A percentile compares a stretch with the other conserved stretches of the same genome.
phyloP scores from a whole-genome alignment of 2,329 filamentous ascomycete genomes.

The Clarireedia monteithiana region DNA sequence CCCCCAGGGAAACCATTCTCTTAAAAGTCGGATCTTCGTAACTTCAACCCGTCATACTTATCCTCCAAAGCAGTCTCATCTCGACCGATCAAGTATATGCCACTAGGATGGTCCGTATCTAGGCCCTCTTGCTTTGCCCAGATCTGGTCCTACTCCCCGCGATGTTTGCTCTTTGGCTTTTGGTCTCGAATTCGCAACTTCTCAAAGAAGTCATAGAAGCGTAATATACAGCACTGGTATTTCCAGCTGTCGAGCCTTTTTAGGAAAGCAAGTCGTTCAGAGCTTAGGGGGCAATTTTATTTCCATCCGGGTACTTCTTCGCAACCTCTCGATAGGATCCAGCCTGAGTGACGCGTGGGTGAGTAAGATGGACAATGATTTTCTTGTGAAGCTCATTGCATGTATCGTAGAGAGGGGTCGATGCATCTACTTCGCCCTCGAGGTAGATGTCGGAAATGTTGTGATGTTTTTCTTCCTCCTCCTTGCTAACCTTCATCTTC shows the following conservation, averaged over 20 bases:
- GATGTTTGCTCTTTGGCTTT: conserved; percentile 43
- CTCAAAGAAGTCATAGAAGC: conserved; percentile 52
- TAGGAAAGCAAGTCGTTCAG: conserved; percentile 43
- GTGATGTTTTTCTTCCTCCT: conserved; percentile 22
- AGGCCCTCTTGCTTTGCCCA: neutral
- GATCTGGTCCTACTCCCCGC: conserved; percentile 42
- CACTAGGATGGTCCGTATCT: neutral
- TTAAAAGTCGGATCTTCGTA: neutral
- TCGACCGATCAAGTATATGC: neutral
- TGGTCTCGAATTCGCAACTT: conserved; percentile 44
- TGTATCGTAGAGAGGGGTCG: conserved; percentile 45
- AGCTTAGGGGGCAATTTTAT: conserved; percentile 36
- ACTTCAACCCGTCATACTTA: conserved; percentile 10
- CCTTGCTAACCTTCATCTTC: conserved; percentile 30
- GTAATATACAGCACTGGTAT: conserved; percentile 43
- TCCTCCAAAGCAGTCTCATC: conserved; percentile 7
- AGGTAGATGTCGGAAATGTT: conserved; percentile 38
- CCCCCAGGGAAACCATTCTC: no score
- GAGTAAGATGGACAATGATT: conserved; percentile 42
- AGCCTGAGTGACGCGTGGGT: conserved; percentile 42
- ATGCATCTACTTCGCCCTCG: conserved; percentile 38
- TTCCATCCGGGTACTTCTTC: conserved; percentile 33
- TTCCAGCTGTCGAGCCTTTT: conserved; percentile 40
- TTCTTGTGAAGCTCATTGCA: conserved; percentile 52
- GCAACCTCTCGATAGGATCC: conserved; percentile 42